A percentile compares a stretch with the other conserved stretches of the same genome.
These are phyloP conservation scores for Thalassiosira hispida DNA, from an alignment of 352 stramenopile species.

Conservation along the genomic window DNA sequence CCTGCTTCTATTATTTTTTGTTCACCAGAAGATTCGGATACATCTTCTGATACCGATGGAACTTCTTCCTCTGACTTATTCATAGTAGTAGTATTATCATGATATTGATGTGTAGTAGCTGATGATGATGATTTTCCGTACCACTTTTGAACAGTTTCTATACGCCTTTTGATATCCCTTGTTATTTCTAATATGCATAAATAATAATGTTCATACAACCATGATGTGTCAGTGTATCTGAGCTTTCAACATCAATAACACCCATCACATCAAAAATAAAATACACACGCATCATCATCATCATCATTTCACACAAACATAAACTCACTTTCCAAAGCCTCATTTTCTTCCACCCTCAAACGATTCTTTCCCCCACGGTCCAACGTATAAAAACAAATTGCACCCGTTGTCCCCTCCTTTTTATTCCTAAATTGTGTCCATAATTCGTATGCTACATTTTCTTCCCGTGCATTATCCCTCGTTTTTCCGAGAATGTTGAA, in stretches of 20 bases:
- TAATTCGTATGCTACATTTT: constrained; percentile 20
- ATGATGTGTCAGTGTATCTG: no score
- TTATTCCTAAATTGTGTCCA: constrained; percentile 12
- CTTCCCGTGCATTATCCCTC: constrained; percentile 24
- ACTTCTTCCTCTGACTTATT: not conserved
- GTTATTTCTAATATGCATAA: constrained; percentile 19
- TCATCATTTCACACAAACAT: constrained; percentile 19
- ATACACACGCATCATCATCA: not conserved
- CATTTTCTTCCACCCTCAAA: constrained; percentile 9
- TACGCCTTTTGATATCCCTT: constrained; percentile 22
- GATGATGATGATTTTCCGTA: constrained; percentile 18
- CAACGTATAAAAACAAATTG: constrained; percentile 20
- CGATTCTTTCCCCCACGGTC: not conserved
- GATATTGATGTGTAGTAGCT: not conserved
- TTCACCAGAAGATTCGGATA: not conserved
- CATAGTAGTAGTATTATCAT: not conserved
- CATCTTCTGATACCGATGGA: not conserved
- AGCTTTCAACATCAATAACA: not conserved
- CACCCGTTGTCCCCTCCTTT: not conserved
- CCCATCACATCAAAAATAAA: constrained; percentile 6
- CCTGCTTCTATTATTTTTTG: not conserved
- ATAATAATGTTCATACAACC: not conserved
- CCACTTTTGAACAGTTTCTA: constrained; percentile 25
- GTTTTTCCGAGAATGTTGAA: constrained; percentile 33
- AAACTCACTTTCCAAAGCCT: constrained; percentile 45